phyloP scores from a whole-genome alignment of 2,329 filamentous ascomycete species.

The Sarocladium oryzae region DNA sequence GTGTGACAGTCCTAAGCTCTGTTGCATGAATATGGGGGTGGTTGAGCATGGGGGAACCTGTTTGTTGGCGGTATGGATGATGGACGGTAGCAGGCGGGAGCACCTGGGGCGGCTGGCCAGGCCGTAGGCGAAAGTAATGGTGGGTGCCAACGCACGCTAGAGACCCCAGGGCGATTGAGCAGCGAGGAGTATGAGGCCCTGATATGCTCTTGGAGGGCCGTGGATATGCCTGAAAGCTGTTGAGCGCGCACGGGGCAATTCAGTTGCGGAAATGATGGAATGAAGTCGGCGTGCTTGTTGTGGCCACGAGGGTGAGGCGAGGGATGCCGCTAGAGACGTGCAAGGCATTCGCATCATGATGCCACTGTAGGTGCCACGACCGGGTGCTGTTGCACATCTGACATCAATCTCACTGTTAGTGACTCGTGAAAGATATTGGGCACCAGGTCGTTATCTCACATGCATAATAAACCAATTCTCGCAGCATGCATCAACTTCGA shows the following conservation, averaged over 20 bases:
- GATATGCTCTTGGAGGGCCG: too few relatives aligned
- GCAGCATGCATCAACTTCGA: background rate
- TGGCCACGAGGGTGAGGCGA: background rate
- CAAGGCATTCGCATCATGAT: background rate
- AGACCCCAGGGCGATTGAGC: too few relatives aligned
- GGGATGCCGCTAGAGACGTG: background rate
- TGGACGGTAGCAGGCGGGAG: background rate
- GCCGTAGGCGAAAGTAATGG: background rate
- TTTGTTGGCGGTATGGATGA: background rate
- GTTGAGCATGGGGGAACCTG: conserved; percentile 7
- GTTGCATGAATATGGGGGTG: conserved; percentile 7
- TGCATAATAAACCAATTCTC: too few relatives aligned
- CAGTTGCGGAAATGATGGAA: too few relatives aligned
- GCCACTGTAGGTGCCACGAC: too few relatives aligned
- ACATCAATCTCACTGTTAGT: background rate
- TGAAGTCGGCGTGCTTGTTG: background rate
- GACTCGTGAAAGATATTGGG: background rate
- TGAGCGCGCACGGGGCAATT: too few relatives aligned
- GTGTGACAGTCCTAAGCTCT: conserved; percentile 4
- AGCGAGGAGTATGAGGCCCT: too few relatives aligned
- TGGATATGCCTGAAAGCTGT: too few relatives aligned
- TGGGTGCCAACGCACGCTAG: background rate
- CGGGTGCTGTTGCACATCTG: background rate
- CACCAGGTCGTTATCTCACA: background rate
- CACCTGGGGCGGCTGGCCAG: background rate